These are phyloP conservation scores for Amoebophrya sp. DNA, from an alignment of 169 alveolate species.

Conservation along the genomic window DNA sequence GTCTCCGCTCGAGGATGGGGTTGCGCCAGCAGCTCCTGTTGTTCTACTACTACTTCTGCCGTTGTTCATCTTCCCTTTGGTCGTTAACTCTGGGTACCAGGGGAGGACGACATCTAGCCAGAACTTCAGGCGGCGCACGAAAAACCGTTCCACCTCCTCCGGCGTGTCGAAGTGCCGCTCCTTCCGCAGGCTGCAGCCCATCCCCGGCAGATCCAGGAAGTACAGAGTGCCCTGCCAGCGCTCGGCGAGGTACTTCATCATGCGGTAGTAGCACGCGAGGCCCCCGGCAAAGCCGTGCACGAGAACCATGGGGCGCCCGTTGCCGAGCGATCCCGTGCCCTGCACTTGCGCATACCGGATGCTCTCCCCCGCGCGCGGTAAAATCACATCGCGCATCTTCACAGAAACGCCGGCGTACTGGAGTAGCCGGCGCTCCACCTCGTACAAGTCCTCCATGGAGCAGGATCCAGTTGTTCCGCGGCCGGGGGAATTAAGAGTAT, in stretches of 20 bases:
- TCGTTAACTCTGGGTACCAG: neutral
- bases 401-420: neutral
- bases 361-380: neutral
- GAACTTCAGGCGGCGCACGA: neutral
- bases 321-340: neutral
- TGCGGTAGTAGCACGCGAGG: neutral
- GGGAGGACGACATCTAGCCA: neutral
- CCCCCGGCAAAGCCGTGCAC: neutral
- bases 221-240: neutral
- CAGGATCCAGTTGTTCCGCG: no score
- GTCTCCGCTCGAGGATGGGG: no score
- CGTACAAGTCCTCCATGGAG: neutral
- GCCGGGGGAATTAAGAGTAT: no score
- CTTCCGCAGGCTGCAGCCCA: neutral
- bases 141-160: neutral
- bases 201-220: neutral
- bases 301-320: neutral
- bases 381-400: neutral
- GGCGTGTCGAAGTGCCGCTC: neutral
- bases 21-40: no score
- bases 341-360: neutral
- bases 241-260: neutral
- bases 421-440: neutral
- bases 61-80: no score
- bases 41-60: no score